Conservation (phyloP, 2,329 filamentous ascomycete genomes). For the Colletotrichum melonis region DNA sequence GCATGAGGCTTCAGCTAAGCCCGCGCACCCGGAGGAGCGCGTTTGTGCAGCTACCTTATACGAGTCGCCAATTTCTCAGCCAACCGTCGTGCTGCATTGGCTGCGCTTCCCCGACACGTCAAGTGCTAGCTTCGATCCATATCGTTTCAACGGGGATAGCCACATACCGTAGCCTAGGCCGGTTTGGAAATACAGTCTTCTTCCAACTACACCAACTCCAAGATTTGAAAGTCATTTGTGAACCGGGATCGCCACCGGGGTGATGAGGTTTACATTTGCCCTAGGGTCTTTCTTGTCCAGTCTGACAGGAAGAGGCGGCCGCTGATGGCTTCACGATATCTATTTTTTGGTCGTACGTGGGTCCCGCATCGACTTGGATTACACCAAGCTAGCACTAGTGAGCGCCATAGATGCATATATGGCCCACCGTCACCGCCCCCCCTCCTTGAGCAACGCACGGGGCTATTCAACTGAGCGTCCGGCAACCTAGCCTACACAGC, state of each 20-base stretch:
- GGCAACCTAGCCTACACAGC: neutral
- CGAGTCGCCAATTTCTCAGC: neutral
- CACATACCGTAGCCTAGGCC: neutral
- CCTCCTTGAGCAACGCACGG: slow-evolving; percentile 3
- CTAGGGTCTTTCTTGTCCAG: neutral
- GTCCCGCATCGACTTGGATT: neutral
- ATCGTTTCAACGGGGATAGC: neutral
- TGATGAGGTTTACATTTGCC: neutral
- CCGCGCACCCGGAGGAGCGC: neutral
- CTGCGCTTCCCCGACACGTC: neutral
- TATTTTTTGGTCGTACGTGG: slow-evolving; percentile 15
- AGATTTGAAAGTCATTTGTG: neutral
- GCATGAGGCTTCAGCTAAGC: slow-evolving; percentile 9
- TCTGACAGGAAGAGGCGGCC: neutral
- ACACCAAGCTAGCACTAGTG: slow-evolving; percentile 2
- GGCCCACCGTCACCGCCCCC: neutral
- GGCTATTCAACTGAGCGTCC: neutral
- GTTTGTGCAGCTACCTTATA: neutral
- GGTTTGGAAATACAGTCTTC: neutral
- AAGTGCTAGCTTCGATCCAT: neutral
- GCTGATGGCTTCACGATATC: neutral
- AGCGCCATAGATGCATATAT: slow-evolving; percentile 22
- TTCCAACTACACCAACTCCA: neutral
- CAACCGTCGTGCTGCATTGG: neutral
- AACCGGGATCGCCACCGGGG: neutral